Percentiles rank a stretch among this genome's conserved stretches.
Conservation (phyloP, 1,284 basidiomycete species). For the Cryptococcus depauperatus region DNA sequence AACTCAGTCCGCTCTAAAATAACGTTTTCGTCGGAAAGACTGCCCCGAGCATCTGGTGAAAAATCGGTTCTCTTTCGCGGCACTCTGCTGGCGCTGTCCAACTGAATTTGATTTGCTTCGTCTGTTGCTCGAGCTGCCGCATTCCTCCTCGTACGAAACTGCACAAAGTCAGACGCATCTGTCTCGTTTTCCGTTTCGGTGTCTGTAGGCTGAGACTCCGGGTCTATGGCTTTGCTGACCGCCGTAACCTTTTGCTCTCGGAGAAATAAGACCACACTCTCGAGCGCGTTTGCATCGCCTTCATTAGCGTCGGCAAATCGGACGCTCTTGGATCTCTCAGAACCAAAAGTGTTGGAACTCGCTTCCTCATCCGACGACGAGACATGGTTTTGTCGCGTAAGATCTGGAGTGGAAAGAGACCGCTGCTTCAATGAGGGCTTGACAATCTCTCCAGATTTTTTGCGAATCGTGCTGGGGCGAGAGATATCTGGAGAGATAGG, state of each 20-base stretch:
- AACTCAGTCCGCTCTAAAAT: slow-evolving; percentile 42
- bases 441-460: slow-evolving; percentile 46
- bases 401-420: slow-evolving; percentile 44
- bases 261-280: slow-evolving; percentile 44
- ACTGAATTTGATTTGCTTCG: slow-evolving; percentile 23
- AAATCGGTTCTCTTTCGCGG: slow-evolving; percentile 43
- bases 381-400: slow-evolving; percentile 26
- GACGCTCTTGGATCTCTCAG: slow-evolving; percentile 41
- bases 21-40: slow-evolving; percentile 34
- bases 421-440: slow-evolving; percentile 44
- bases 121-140: slow-evolving; percentile 28
- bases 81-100: slow-evolving; percentile 33
- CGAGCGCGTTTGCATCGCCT: slow-evolving; percentile 33
- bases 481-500: slow-evolving; percentile 14
- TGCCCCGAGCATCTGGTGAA: slow-evolving; percentile 33
- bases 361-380: slow-evolving; percentile 19
- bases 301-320: slow-evolving; percentile 39
- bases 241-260: slow-evolving; percentile 43
- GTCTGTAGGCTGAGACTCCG: slow-evolving; percentile 24
- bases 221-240: slow-evolving; percentile 38
- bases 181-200: slow-evolving; percentile 43
- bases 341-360: slow-evolving; percentile 20
- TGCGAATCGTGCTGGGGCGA: slow-evolving; percentile 36
- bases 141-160: slow-evolving; percentile 40
- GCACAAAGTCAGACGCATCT: slow-evolving; percentile 41